Evolutionary conservation across 2,329 filamentous ascomycete genomes (phyloP), one percentile per base, ranked within the genome.

Genomic region (Fusarium heterosporum): DNA sequence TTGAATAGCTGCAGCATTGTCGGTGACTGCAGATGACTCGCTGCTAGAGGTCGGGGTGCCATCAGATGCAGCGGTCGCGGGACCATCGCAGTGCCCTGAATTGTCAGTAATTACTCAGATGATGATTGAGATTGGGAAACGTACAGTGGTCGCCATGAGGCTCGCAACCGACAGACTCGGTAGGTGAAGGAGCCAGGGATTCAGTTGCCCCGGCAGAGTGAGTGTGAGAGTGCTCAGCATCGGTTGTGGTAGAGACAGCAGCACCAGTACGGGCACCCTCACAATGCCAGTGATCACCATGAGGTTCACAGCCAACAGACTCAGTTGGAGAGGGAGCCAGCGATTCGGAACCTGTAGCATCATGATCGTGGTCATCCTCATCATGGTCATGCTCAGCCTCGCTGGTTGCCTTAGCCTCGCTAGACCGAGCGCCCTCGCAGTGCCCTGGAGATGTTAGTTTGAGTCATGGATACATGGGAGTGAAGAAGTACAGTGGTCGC

Each of bases 231-330:
- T 69, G 32, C 4, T 63, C 55, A 7, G 46, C 30, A 28, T 65
- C 54, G 22, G 61, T 61, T 6, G 67, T 62, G 5, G 67, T 59
- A 36, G 56, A 43, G 25, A 56, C 61, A 5, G 43, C 54, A 13
- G 61, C 26, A 4, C 52, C 62, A 17, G 70, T 69, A 8, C 66
- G 66, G 14, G 69, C 51, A 39, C 63, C 70, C 8, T 72, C 70
- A 25, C 70, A 72, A 48, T 72, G 70, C 65, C 66, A 65, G 62
- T 72, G 69, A 55, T 72, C 70, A 8, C 69, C 67, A 36, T 72
- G 70, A 6, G 68, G 55, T 8, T 71, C 69, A 28, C 70, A 72
- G 11, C 69, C 70, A 10, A 50, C 54, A 2, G 70, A 72, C 41
- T 70, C 69, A 17, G 70, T 72, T 11, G 70, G 70, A 19, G 59